Conservation (phyloP, 2,329 filamentous ascomycete genomes). For the Mycosphaerelloides madeirae region DNA sequence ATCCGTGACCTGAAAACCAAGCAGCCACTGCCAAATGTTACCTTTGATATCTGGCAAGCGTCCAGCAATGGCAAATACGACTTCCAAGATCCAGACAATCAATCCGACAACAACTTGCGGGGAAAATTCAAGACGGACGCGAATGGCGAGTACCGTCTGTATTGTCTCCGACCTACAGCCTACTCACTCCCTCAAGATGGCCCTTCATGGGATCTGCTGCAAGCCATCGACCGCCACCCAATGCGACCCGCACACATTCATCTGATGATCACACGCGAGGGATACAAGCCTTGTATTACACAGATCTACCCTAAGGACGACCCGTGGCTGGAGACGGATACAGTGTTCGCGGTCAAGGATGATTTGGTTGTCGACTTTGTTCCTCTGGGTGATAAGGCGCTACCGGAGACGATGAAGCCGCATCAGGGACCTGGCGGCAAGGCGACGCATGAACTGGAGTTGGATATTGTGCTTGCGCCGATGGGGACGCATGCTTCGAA, state of each 20-base stretch:
- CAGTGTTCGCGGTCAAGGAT: slow-evolving; percentile 59
- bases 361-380: slow-evolving; percentile 56
- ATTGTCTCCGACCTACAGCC: slow-evolving; percentile 69
- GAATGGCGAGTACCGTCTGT: slow-evolving; percentile 67
- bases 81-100: slow-evolving; percentile 66
- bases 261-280: slow-evolving; percentile 20
- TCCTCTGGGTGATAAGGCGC: slow-evolving; percentile 42
- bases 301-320: slow-evolving; percentile 52
- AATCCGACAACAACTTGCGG: slow-evolving; percentile 67
- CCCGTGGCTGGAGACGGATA: slow-evolving; percentile 54
- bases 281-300: slow-evolving; percentile 22
- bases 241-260: slow-evolving; percentile 61
- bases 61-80: slow-evolving; percentile 68
- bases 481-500: slow-evolving; percentile 17
- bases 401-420: slow-evolving; percentile 47
- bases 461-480: slow-evolving; percentile 56
- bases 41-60: slow-evolving; percentile 76
- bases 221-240: slow-evolving; percentile 53
- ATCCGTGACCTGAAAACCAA: slow-evolving; percentile 62
- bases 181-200: slow-evolving; percentile 66
- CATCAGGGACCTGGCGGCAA: slow-evolving; percentile 30
- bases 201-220: slow-evolving; percentile 51
- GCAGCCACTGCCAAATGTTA: slow-evolving; percentile 60
- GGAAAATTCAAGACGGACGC: slow-evolving; percentile 70
- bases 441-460: slow-evolving; percentile 49